A percentile compares a stretch with the other conserved stretches of the same genome.
Evolutionary conservation across 1,139 yeast species (phyloP).

Genomic region (Hyphopichia khmerensis): DNA sequence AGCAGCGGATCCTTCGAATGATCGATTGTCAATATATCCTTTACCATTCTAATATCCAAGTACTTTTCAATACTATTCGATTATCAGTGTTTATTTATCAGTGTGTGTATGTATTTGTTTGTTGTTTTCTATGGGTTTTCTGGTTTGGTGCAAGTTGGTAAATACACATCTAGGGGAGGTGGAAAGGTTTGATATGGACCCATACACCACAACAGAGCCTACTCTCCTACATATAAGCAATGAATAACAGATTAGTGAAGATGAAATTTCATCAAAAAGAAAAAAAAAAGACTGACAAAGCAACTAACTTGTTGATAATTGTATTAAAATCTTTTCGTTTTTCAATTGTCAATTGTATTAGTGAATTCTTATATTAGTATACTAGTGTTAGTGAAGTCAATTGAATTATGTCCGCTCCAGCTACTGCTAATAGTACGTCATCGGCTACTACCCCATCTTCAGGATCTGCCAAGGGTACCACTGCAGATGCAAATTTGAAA

Average conservation of each 20-base stretch:
- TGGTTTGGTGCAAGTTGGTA: too few species aligned
- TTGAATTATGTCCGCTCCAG: slow-evolving; percentile 1
- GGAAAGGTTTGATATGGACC: too few species aligned
- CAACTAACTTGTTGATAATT: background rate
- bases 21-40: slow-evolving; percentile 18
- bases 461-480: background rate
- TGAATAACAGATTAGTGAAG: background rate
- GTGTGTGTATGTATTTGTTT: too few species aligned
- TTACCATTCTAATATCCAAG: background rate
- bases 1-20: slow-evolving; percentile 29
- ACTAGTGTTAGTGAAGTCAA: too few species aligned
- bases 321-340: too few species aligned
- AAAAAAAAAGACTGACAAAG: background rate
- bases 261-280: background rate
- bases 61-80: too few species aligned
- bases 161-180: too few species aligned
- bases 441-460: background rate
- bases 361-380: too few species aligned
- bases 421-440: background rate
- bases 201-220: background rate
- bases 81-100: too few species aligned
- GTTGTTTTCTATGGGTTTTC: too few species aligned
- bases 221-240: background rate
- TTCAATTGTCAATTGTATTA: too few species aligned
- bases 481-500: background rate